Conservation (phyloP, 768 basidiomycete genomes). For the Serendipita indica region DNA sequence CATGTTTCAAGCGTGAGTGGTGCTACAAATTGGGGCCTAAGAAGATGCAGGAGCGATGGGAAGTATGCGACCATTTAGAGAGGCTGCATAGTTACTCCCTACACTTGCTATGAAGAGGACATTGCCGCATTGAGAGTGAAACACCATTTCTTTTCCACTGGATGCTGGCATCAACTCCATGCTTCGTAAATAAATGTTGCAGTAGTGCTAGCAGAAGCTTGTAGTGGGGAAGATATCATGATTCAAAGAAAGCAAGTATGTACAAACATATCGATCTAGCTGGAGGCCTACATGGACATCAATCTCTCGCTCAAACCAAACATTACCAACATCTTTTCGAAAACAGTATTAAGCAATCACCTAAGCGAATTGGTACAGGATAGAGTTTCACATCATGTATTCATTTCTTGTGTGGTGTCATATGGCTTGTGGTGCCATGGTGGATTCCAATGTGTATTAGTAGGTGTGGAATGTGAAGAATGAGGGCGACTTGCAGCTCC, state of each 20-base stretch:
- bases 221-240: no score
- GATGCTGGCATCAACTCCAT: neutral
- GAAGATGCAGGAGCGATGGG: neutral
- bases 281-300: neutral
- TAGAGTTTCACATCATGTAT: neutral
- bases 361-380: neutral
- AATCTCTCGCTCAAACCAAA: neutral
- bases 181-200: neutral
- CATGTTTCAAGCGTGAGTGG: neutral
- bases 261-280: neutral
- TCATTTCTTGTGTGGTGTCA: conserved; percentile 2
- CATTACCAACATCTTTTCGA: neutral
- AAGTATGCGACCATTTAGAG: neutral
- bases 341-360: neutral
- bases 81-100: neutral
- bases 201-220: no score
- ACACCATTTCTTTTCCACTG: neutral
- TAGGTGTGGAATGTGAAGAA: neutral
- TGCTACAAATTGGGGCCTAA: neutral
- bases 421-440: neutral
- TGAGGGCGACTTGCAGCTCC: neutral
- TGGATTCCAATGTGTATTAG: conserved; percentile 5
- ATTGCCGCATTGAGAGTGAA: neutral
- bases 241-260: neutral
- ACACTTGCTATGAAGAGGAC: neutral